Base-by-base conservation (phyloP, 192 early-diverging fungal genomes). In the Globomyces pollinis-pini region DNA sequence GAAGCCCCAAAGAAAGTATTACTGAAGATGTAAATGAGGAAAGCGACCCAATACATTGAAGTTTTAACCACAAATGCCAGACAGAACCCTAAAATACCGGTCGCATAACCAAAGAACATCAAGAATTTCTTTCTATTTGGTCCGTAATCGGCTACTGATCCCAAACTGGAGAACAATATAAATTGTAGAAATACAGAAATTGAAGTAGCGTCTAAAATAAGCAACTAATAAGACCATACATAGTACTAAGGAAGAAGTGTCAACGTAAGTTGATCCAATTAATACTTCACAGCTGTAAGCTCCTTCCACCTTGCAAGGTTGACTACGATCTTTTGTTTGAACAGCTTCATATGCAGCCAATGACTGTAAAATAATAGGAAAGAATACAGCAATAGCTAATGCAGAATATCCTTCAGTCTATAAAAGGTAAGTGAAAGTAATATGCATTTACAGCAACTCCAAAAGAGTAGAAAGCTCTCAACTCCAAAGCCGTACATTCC, bases 121-220 rank as follows among this genome's bases (percentile, higher is more conserved):
- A 69, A 42, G 39, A 69, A 65, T 9, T 31, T 59, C 53, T 69
- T 69, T 33, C 68, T 33, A 38, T 42, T 45, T 12, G 4, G 50
- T 3, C 73, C 73, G 43, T 74, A 62, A 38, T 74, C 73, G 1
- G 73, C 68, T 26, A 74, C 38, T 8, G 73, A 34, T 15, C 68
- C 68, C 16, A 74, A 4, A 1, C 32, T 30, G 18, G 68, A 58
- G 41, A 74, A 65, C 42, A 69, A 24, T 21, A 70, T 12, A 20
- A 68, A 44, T 36, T 73, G 66, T 28, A 31, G 12, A 6, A 73
- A 23, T 21, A 58, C 58, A 7, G 66, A 50, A 21, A 69, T 47
- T 20, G 64, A 43, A 35, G 52, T 65, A 23, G 57, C 38, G 54
- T 73, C 68, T 36, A 73, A 68, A n/a, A 16, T 3, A 42, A 42